A percentile compares a stretch with the other conserved stretches of the same genome.
phyloP scores from a whole-genome alignment of 805 yeast genomes.

The Saturnispora gosingensis region DNA sequence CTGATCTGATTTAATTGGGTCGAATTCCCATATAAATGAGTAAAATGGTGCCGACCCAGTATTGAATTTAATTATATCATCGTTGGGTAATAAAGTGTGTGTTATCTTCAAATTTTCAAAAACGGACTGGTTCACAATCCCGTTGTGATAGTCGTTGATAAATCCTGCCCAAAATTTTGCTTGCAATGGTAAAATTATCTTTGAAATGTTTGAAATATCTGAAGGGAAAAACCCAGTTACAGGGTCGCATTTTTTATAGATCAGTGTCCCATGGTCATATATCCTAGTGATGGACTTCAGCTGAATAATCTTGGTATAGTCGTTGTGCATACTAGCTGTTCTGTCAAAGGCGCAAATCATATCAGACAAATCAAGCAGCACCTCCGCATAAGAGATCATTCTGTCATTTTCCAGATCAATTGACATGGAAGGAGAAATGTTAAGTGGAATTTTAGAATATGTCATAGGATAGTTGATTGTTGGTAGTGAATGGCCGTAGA shows the following conservation, averaged over 20 bases:
- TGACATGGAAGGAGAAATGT: conserved; percentile 9
- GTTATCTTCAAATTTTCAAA: conserved; percentile 21
- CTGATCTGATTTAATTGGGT: conserved; percentile 11
- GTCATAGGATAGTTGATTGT: conserved; percentile 19
- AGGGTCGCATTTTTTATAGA: conserved; percentile 23
- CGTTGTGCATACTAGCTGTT: conserved; percentile 2
- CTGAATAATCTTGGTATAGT: conserved; percentile 23
- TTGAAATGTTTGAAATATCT: conserved; percentile 14
- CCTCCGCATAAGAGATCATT: conserved; percentile 23
- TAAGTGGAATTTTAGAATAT: conserved; percentile 22
- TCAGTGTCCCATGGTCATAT: conserved; percentile 17
- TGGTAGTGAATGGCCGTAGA: conserved; percentile 12
- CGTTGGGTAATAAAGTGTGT: conserved; percentile 24
- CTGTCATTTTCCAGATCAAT: conserved; percentile 22
- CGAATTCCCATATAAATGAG: conserved; percentile 28
- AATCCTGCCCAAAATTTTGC: conserved; percentile 27
- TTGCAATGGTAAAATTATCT: conserved; percentile 24
- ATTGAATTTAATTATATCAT: conserved; percentile 17
- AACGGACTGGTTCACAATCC: conserved; percentile 17
- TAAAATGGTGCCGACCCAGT: conserved; percentile 17
- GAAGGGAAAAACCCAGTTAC: conserved; percentile 22
- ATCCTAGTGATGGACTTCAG: conserved; percentile 21
- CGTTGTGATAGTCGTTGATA: conserved; percentile 26
- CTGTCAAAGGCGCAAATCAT: conserved; percentile 7
- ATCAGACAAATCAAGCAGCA: conserved; percentile 17